Base-by-base conservation (phyloP, 78 protist species). In the Dictyostelium purpureum region DNA sequence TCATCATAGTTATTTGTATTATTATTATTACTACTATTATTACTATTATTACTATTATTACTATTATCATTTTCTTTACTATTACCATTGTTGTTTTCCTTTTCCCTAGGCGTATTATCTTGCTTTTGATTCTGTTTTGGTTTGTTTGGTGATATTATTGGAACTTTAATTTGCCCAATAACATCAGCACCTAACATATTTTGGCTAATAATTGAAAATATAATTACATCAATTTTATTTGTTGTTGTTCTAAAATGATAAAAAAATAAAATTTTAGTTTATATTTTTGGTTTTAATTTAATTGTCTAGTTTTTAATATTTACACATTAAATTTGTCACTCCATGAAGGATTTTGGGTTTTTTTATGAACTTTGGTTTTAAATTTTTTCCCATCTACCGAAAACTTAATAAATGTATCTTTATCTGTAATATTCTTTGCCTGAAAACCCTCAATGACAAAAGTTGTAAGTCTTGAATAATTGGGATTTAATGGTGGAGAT, bases 301-400 rank as follows among this genome's bases (percentile, higher is more conserved):
- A 6, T 59, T 59, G 5, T 4, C 11, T 59, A 3, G 11, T 1
- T 59, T 19, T 9, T 21, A 59, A 19, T 21, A 56, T 19, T 33
- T 83, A 83, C 90, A 85, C 40, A 42, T 81, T 85, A 85, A 47
- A 85, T 67, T 47, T 85, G 7, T 85, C 92, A 59, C 51, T 85
- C 92, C 92, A 85, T 0, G 66, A 38, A 40, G 92, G 92, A 45
- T 73, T 70, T 37, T 35, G 67, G 6, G 92, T 85, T 47, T 54
- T 85, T 57, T 85, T 85, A 26, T 85, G 92, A 0, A 77, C 66
- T 19, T 59, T 85, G 5, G 92, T 85, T 37, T 54, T 85, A 77
- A 45, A 85, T 37, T 85, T 85, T 49, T 85, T 85, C 2, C 82
- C 76, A 73, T 85, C 92, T 2, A 85, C 57, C n/a, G 65, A 26